Base-by-base conservation (phyloP, 257 asterid genomes). In the Thymus quinquecostatus region DNA sequence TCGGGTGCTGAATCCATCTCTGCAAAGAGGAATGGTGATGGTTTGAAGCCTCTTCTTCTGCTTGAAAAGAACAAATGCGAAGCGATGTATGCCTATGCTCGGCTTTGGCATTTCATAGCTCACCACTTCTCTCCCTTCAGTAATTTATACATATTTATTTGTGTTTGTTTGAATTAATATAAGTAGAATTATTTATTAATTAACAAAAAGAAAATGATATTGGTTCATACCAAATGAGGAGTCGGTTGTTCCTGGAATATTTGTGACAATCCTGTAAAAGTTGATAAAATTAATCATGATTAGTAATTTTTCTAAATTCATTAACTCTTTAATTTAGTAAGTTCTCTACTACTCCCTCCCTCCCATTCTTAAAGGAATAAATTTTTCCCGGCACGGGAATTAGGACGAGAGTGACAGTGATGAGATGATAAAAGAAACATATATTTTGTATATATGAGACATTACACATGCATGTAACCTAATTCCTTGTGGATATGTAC, bases 181-280 rank as follows among this genome's bases (percentile, higher is more conserved):
- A 6, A 4, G 9, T 10, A 45, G 4, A 45, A 2, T 11, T 49
- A 49, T 49, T 11, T 49, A 49, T 13, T 7, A 7, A 3, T 48
- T 21, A 21, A 21, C 21, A 21, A 21, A 21, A 21, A 21, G 21
- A 21, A 21, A 21, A 21, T 10, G 11, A 4, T 41, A 1, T n/a
- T 61, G 5, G 21, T 21, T 41, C 71, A 53, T 87, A 91, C 97
- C 97, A 56, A 91, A 91, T 61, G 97, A 80, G 74, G 96, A 70
- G 74, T 91, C 90, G 10, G 97, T 91, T 1, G 96, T 87, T 58
- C 96, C 97, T 32, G 97, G 97, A 61, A 91, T 91, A 72, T 90
- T 86, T 62, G 96, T 83, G 51, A 90, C 84, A 0, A 90, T 82
- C 97, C 97, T 90, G 96, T 62, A 40, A 38, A 2, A 21, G 21